A percentile compares a stretch with the other conserved stretches of the same genome.
Conservation (phyloP, 2,329 filamentous ascomycete genomes). For the Diaporthe helianthi region DNA sequence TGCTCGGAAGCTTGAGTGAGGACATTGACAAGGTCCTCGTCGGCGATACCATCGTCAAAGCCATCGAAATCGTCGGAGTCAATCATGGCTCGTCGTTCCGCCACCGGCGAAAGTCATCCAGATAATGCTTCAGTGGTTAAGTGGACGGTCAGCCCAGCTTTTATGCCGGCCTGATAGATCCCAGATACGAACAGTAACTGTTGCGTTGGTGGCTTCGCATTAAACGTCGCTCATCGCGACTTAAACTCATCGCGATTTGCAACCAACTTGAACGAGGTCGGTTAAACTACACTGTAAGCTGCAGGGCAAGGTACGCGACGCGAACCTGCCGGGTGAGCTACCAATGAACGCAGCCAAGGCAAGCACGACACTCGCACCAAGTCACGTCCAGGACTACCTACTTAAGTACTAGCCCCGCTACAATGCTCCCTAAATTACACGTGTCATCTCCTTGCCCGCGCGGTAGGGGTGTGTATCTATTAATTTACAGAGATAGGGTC, state of each 20-base stretch:
- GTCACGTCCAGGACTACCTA: slow-evolving; percentile 18
- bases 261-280: not conserved
- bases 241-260: not conserved
- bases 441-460: no score
- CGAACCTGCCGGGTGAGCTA: slow-evolving; percentile 22
- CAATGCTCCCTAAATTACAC: no score
- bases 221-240: not conserved
- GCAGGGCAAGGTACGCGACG: slow-evolving; percentile 18
- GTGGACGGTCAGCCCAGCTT: not conserved
- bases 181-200: not conserved
- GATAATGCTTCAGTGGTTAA: no score
- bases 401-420: no score
- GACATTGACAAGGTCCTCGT: slow-evolving; percentile 70
- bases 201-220: not conserved
- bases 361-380: slow-evolving; percentile 32
- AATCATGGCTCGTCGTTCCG: slow-evolving; percentile 45
- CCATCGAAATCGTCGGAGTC: slow-evolving; percentile 70
- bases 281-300: not conserved
- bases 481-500: no score
- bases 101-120: not conserved
- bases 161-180: not conserved
- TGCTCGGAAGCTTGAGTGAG: slow-evolving; percentile 56
- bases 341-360: not conserved
- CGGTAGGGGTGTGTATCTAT: no score
- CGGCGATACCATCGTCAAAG: slow-evolving; percentile 69